Percentiles rank a stretch among this genome's conserved stretches.
Conservation (phyloP, 2,329 filamentous ascomycete genomes). For the Sporothrix brasiliensis region DNA sequence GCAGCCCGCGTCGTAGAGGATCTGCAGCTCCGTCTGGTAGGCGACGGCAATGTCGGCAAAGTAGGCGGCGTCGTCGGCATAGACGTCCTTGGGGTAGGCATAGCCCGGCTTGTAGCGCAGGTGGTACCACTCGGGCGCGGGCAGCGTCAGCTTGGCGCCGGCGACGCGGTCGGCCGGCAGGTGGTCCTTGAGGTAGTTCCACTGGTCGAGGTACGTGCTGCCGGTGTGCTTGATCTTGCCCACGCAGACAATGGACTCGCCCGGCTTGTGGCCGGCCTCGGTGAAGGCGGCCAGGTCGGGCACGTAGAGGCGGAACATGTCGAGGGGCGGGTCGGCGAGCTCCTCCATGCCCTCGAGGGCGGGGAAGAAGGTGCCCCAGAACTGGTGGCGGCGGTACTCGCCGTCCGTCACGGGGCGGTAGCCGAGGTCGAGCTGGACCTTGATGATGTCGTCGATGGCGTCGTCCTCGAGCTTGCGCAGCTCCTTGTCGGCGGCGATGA, state of each 20-base stretch:
- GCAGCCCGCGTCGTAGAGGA: conserved; percentile 54
- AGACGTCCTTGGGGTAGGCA: conserved; percentile 54
- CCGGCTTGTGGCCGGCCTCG: conserved; percentile 52
- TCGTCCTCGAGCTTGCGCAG: conserved; percentile 59
- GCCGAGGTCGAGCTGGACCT: conserved; percentile 60
- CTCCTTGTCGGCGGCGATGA: conserved; percentile 46
- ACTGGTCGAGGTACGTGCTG: conserved; percentile 49
- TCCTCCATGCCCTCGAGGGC: conserved; percentile 50
- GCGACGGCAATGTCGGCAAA: conserved; percentile 56
- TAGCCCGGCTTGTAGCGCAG: conserved; percentile 54
- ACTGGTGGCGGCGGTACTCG: conserved; percentile 54
- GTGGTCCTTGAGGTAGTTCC: conserved; percentile 47
- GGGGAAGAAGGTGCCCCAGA: conserved; percentile 44
- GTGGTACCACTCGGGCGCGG: conserved; percentile 66
- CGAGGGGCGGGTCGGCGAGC: conserved; percentile 41
- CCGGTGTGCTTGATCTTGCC: conserved; percentile 53
- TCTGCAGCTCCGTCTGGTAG: conserved; percentile 53
- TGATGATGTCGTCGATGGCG: conserved; percentile 61
- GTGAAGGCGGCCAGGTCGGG: conserved; percentile 49
- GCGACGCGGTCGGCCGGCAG: conserved; percentile 64
- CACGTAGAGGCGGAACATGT: conserved; percentile 47
- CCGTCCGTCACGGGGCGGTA: conserved; percentile 63
- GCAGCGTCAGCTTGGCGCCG: conserved; percentile 66
- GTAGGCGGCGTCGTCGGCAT: conserved; percentile 53
- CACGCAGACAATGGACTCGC: conserved; percentile 51